phyloP scores from a whole-genome alignment of 2,329 filamentous ascomycete species.

The Cladosporium sp. region DNA sequence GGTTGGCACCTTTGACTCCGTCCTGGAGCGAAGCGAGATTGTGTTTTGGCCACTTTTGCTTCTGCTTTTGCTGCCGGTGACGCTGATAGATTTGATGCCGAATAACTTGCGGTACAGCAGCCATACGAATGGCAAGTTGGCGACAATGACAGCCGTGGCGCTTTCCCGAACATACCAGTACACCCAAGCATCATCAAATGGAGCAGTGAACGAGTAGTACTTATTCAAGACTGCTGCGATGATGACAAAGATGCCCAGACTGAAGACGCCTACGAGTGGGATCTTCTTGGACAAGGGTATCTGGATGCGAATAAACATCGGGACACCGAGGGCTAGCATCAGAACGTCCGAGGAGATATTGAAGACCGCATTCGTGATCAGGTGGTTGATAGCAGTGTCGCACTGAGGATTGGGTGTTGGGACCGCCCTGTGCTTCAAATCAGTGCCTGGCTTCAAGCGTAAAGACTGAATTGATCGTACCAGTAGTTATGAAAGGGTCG shows the following conservation, averaged over 20 bases:
- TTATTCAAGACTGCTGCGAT: slow-evolving; percentile 59
- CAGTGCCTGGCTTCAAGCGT: background rate
- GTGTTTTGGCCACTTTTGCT: background rate
- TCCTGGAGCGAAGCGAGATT: slow-evolving; percentile 6
- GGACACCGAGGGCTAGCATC: slow-evolving; percentile 42
- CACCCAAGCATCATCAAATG: slow-evolving; percentile 53
- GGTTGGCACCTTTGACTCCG: background rate
- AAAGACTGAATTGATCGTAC: slow-evolving; percentile 18
- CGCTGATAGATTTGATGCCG: slow-evolving; percentile 7
- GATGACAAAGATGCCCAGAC: slow-evolving; percentile 54
- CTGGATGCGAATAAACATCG: slow-evolving; percentile 41
- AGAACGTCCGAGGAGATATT: slow-evolving; percentile 46
- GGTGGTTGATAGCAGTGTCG: slow-evolving; percentile 33
- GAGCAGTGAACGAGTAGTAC: slow-evolving; percentile 57
- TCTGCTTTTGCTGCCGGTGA: slow-evolving; percentile 1
- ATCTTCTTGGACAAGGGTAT: slow-evolving; percentile 48
- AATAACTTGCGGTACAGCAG: slow-evolving; percentile 45
- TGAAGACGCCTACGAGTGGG: slow-evolving; percentile 53
- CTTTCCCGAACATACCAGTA: slow-evolving; percentile 60
- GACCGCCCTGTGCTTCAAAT: slow-evolving; percentile 15
- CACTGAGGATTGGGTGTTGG: slow-evolving; percentile 37
- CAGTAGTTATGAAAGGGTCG: slow-evolving; percentile 36
- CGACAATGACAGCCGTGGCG: slow-evolving; percentile 56
- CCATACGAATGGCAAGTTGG: slow-evolving; percentile 59
- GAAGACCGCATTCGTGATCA: slow-evolving; percentile 35